Evolutionary conservation across 257 asterid genomes (phyloP).

Genomic region (Rhazya stricta): DNA sequence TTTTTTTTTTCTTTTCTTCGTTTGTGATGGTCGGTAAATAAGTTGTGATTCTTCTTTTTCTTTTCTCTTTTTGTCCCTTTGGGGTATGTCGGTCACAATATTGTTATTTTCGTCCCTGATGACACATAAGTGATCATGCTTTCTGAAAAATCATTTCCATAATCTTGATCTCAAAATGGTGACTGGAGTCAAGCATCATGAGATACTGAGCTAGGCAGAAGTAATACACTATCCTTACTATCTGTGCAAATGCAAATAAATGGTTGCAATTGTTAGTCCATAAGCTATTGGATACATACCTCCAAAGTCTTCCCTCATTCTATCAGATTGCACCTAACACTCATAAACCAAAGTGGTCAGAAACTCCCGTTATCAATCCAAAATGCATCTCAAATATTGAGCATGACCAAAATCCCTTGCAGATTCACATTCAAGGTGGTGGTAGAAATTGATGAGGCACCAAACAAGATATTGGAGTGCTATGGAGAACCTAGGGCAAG

Average conservation of each 20-base stretch:
- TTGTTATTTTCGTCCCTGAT: neutral
- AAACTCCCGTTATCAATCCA: neutral
- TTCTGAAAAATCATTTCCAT: neutral
- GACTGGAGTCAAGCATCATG: conserved; percentile 7
- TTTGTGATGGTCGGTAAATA: neutral
- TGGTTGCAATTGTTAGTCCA: neutral
- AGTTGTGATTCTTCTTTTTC: too few species aligned
- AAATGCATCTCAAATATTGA: neutral
- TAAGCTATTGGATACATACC: neutral
- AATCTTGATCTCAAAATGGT: neutral
- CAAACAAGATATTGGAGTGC: conserved; percentile 41
- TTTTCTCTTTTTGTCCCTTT: too few species aligned
- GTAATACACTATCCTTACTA: neutral
- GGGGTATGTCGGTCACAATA: neutral
- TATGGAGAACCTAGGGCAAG: conserved; percentile 50
- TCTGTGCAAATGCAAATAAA: neutral
- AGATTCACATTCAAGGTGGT: conserved; percentile 62
- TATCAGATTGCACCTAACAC: neutral
- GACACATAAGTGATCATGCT: neutral
- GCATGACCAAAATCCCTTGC: conserved; percentile 6
- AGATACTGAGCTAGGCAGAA: neutral
- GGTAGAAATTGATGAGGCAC: conserved; percentile 48
- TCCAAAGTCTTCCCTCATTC: neutral
- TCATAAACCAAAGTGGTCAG: too few species aligned
- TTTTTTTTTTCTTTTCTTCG: neutral